Base-by-base conservation (phyloP, 108 stramenopile species). In the Stephanodiscus triporus region DNA sequence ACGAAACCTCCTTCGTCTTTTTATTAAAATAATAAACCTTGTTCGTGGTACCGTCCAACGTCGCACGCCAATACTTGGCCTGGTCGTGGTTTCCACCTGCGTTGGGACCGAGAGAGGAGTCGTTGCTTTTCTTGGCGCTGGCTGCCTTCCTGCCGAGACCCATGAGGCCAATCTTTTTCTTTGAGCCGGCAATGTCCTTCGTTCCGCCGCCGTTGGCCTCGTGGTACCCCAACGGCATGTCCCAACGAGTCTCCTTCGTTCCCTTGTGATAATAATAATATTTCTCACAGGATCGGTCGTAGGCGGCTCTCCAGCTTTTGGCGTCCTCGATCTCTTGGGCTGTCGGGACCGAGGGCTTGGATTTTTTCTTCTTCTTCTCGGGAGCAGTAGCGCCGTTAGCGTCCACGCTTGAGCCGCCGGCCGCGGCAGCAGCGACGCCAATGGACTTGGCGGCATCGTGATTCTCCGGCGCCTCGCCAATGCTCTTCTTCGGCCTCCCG, bases 11-110 rank as follows among this genome's bases (percentile, higher is more conserved):
- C 43, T 89, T 81, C 16, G 92, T 89, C 51, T 84, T 83, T 23
- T 81, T 83, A 65, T 93, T 86, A 65, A 87, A 93, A 75, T 88
- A 93, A 68, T 93, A 93, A 0, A 76, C 81, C 24, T 79, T 72
- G 23, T 85, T 83, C 26, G 86, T 78, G 16, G 60, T 84, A 29
- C 48, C 14, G 51, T 80, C 77, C 45, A 70, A 61, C 16, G 78
- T 73, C 37, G 47, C 69, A 48, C 66, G 68, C 78, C 79, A 80
- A 65, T 72, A 54, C 53, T 66, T 80, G 67, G 55, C 79, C 26
- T 81, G 60, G 56, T 49, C 58, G 43, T 26, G 23, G 20, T 65
- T 56, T 69, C 65, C 72, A 30, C 4, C 27, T 26, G 42, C 16
- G 54, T 42, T 42, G 58, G 34, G 17, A 59, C 17, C 58, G 34